Evolutionary conservation across 805 yeast genomes (phyloP).

Genomic region (Starmera quercuum): DNA sequence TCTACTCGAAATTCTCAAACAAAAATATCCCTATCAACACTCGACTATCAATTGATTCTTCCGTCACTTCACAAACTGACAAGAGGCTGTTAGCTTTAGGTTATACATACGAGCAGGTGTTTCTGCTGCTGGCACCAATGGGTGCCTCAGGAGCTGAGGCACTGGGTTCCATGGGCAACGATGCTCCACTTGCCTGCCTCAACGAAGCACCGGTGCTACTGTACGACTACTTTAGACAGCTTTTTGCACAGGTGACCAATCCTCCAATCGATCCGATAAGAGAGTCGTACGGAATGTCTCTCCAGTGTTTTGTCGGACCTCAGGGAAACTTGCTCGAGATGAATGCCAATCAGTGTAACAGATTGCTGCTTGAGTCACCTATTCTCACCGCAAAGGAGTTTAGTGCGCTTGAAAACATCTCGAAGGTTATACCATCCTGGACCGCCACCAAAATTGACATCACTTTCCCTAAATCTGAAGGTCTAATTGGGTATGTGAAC

Average conservation of each 20-base stretch:
- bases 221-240: slow-evolving; percentile 91
- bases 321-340: slow-evolving; percentile 93
- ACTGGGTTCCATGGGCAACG: slow-evolving; percentile 98
- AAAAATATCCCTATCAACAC: slow-evolving; percentile 10
- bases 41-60: slow-evolving; percentile 19
- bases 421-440: slow-evolving; percentile 81
- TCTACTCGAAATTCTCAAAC: slow-evolving; percentile 45
- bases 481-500: slow-evolving; percentile 75
- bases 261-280: slow-evolving; percentile 99
- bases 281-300: slow-evolving; percentile 93
- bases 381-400: slow-evolving; percentile 69
- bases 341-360: slow-evolving; percentile 86
- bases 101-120: slow-evolving; percentile 89
- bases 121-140: slow-evolving; percentile 85
- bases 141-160: slow-evolving; percentile 89
- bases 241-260: slow-evolving; percentile 97
- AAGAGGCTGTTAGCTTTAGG: slow-evolving; percentile 83
- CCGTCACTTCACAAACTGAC: slow-evolving; percentile 54
- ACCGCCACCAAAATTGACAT: slow-evolving; percentile 75
- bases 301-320: slow-evolving; percentile 97
- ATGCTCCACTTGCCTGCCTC: slow-evolving; percentile 89
- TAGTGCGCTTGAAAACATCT: slow-evolving; percentile 64
- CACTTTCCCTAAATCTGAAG: slow-evolving; percentile 78
- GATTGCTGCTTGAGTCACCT: slow-evolving; percentile 79
- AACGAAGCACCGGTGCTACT: slow-evolving; percentile 86